phyloP scores from a whole-genome alignment of 208 protist genomes.

The Histomonas meleagridis region DNA sequence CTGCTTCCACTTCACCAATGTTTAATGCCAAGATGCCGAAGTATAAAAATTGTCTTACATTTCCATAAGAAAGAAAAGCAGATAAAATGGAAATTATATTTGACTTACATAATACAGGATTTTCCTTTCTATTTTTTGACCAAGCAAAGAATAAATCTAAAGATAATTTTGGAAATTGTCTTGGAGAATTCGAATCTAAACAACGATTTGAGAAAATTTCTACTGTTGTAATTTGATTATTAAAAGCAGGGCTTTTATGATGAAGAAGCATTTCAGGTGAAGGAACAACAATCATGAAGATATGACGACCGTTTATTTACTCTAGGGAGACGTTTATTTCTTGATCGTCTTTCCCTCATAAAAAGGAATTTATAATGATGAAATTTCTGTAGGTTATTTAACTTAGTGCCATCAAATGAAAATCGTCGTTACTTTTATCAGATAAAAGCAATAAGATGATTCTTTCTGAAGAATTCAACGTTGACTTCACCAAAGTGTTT shows the following conservation, averaged over 20 bases:
- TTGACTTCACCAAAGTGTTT: no score
- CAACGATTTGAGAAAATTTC: neutral
- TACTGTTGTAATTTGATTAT: neutral
- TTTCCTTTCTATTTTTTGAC: neutral
- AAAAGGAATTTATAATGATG: no score
- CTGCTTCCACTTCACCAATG: neutral
- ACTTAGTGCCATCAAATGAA: no score
- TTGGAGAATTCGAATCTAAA: neutral
- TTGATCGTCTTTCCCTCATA: no score
- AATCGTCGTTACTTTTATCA: no score
- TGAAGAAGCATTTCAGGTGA: neutral
- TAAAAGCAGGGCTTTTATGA: neutral
- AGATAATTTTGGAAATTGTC: neutral
- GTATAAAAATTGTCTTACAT: neutral
- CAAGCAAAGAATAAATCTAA: neutral
- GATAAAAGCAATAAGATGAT: no score
- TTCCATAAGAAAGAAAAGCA: neutral
- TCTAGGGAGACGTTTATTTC: no score
- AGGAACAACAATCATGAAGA: neutral
- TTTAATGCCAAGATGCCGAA: neutral
- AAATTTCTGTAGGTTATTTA: no score
- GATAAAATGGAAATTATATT: neutral
- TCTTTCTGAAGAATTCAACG: no score
- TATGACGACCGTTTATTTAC: no score
- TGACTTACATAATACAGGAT: neutral